Percentiles rank a stretch among this genome's conserved stretches.
Conservation (phyloP, 1,284 basidiomycete species). For the Leccinum fallax region DNA sequence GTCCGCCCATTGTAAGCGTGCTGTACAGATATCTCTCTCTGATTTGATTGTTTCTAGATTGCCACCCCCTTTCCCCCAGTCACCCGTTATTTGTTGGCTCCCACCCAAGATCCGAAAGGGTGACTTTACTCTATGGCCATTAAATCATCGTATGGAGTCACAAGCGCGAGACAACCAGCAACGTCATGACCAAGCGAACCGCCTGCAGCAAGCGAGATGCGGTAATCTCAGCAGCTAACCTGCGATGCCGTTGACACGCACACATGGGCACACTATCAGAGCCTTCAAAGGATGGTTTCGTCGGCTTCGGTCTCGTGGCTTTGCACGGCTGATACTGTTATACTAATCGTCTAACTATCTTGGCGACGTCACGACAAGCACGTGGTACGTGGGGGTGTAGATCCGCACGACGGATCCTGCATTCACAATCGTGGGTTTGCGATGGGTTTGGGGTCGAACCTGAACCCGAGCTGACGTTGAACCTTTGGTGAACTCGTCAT, state of each 20-base stretch:
- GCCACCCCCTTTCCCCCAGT: not conserved
- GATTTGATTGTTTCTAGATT: slow-evolving; percentile 13
- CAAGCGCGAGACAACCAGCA: not conserved
- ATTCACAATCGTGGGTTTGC: not conserved
- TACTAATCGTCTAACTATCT: not conserved
- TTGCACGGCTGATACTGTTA: not conserved
- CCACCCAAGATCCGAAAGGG: slow-evolving; percentile 20
- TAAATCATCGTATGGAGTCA: slow-evolving; percentile 5
- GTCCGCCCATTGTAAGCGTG: not conserved
- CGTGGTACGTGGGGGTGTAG: not conserved
- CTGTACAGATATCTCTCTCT: not conserved
- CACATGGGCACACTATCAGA: not conserved
- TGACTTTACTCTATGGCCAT: not conserved
- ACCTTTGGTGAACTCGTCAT: not conserved
- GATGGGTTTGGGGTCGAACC: not conserved
- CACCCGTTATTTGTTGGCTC: not conserved
- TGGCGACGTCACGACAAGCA: slow-evolving; percentile 6
- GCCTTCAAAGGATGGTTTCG: not conserved
- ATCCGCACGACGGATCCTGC: not conserved
- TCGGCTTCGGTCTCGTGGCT: not conserved
- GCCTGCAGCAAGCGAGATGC: not conserved
- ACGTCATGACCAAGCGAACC: not conserved
- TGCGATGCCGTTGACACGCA: not conserved
- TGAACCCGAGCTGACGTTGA: not conserved
- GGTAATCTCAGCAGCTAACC: not conserved